Evolutionary conservation across 768 basidiomycete genomes (phyloP).

Genomic region (Phanerodontia chrysosporium): DNA sequence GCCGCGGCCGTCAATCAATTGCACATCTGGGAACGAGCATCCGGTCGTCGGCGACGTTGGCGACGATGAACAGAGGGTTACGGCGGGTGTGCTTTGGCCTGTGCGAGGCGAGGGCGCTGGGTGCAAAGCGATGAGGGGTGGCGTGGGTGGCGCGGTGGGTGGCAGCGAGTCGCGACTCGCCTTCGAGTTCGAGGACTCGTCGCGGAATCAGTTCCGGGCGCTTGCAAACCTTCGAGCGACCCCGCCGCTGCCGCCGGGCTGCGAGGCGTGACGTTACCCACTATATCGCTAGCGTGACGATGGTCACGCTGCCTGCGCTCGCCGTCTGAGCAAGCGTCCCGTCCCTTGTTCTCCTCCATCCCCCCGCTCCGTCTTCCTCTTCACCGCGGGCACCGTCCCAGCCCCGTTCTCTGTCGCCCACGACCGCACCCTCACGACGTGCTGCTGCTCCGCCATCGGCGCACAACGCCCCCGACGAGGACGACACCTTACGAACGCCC

Average conservation of each 20-base stretch:
- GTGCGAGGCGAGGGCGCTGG: background rate
- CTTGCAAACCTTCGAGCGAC: background rate
- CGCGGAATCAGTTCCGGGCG: background rate
- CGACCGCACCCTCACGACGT: background rate
- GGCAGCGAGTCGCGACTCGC: no score
- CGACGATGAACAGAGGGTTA: background rate
- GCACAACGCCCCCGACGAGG: background rate
- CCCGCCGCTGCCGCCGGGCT: background rate
- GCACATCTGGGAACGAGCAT: background rate
- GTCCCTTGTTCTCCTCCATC: background rate
- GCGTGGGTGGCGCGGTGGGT: no score
- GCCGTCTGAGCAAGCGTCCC: background rate
- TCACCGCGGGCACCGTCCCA: background rate
- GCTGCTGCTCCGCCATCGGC: background rate
- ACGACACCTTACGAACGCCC: background rate
- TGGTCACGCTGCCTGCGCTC: slow-evolving; percentile 1
- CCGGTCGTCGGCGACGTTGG: background rate
- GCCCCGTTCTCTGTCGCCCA: background rate
- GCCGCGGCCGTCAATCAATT: slow-evolving; percentile 1
- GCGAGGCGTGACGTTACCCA: slow-evolving; percentile 3
- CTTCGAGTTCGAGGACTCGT: no score
- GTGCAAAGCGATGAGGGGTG: no score
- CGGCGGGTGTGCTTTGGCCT: no score
- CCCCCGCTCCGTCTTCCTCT: background rate
- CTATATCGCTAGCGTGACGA: slow-evolving; percentile 8